A percentile compares a stretch with the other conserved stretches of the same genome.
phyloP scores from a whole-genome alignment of 176 grass and related monocot genomes.

The Musa acuminata region DNA sequence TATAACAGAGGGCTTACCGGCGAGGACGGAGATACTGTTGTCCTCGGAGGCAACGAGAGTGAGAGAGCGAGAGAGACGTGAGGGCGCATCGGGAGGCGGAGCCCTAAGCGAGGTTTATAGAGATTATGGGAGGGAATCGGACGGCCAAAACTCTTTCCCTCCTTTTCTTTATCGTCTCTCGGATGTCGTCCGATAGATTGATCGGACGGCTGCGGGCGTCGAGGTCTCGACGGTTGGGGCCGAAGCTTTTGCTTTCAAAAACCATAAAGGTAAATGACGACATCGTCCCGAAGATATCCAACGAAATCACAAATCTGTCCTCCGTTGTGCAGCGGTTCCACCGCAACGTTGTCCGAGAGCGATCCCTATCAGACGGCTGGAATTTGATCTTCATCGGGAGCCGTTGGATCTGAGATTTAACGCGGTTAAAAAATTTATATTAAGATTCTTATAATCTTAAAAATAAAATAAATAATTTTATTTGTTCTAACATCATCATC shows the following conservation, averaged over 20 bases:
- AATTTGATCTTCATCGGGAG: no score
- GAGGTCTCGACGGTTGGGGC: not conserved
- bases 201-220: not conserved
- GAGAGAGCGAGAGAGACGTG: not conserved
- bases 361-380: no score
- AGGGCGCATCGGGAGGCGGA: not conserved
- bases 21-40: not conserved
- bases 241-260: not conserved
- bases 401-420: no score
- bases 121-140: not conserved
- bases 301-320: not conserved
- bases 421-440: no score
- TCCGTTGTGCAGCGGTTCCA: no score
- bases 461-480: no score
- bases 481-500: no score
- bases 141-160: not conserved
- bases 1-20: not conserved
- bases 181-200: not conserved
- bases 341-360: no score
- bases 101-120: not conserved
- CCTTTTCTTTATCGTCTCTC: not conserved
- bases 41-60: not conserved
- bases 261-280: no score
- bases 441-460: no score
- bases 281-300: not conserved